Evolutionary conservation across 1,139 yeast genomes (phyloP), one percentile per base, ranked within the genome.

Genomic region (Starmera stellimalicola): DNA sequence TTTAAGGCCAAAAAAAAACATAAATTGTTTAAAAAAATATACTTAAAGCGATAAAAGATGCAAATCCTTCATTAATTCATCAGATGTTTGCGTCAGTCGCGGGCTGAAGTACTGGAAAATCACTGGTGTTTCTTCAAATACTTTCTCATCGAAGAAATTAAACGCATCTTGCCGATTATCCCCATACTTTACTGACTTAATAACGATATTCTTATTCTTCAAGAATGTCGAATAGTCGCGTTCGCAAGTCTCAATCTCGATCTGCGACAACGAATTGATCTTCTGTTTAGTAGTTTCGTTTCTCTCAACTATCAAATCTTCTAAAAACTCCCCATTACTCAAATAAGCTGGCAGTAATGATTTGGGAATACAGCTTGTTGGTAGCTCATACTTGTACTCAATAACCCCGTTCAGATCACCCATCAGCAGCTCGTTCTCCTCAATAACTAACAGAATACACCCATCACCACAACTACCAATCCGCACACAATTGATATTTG

Each of bases 201-300:
- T 16, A 5, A 12, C n/a, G 17, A 22, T 14, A 10, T 22, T 29
- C 7, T 16, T 17, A 18, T 41, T 6, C 50, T 43, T 7, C 39
- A 39, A 22, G 50, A 53, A 39, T 48, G 50, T 33, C 48, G 54
- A 31, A 51, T 43, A 32, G 26, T 37, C 12, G 33, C 33, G n/a
- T 31, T 33, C 17, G 36, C 80, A 71, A 0, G 85, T 73, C 42
- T 78, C 84, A 37, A 79, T 69, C 49, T 78, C 87, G 26, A 75
- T 71, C 40, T 72, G 72, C 0, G 80, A 66, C 26, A 77, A 53
- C 1, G 81, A 77, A 33, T 62, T 58, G 3, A 37, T 38, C n/a
- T 26, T 23, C 17, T 26, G 12, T 18, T 16, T 14, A 22, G 23
- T 19, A 28, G 8, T 16, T 24, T 7, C 37, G 14, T 37, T 27